Base-by-base conservation (phyloP, 2,329 filamentous ascomycete genomes). In the Sporothrix dimorphospora region DNA sequence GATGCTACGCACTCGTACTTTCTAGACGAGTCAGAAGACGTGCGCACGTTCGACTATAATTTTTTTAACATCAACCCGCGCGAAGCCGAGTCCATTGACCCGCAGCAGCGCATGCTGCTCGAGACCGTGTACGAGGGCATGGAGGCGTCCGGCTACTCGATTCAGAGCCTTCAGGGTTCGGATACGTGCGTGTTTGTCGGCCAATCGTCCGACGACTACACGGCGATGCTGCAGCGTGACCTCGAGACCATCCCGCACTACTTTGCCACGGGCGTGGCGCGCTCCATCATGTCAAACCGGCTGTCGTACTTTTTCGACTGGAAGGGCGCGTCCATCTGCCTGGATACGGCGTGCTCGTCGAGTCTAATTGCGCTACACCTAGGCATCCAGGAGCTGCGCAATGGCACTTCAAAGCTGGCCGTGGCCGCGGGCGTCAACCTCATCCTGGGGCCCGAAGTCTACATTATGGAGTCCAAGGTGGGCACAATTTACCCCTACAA, bases 321-420 rank as follows among this genome's bases (percentile, higher is more conserved):
- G 55, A 74, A 75, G 6, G 81, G 82, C 0, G 78, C 81, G 0
- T 81, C 80, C 72, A 75, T 81, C 53, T 79, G 79, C 16, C 73
- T 82, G 38, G 79, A 83, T 67, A 81, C 82, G 12, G 82, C 80
- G 6, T 83, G 82, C 72, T 82, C 81, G 1, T 79, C 78, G 42
- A 79, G 78, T 51, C 73, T 83, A 68, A 74, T 81, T 0, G 74
- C 77, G 0, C 53, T 82, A 4, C 76, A 81, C 71, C 71, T 76
- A 7, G 80, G 78, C 4, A 77, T 78, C 16, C 78, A 78, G 19
- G 75, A 70, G 9, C 72, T 83, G 1, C 74, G 76, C 11, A 71
- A 72, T 3, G 71, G 77, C 5, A 76, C 79, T 30, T 53, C 73
- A 8, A 70, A 77, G 11, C 71, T 72, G 4, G 80, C 80, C 1